Evolutionary conservation across 208 protist species (phyloP), one percentile per base, ranked within the genome.

Genomic region (Trypanosoma grayi): DNA sequence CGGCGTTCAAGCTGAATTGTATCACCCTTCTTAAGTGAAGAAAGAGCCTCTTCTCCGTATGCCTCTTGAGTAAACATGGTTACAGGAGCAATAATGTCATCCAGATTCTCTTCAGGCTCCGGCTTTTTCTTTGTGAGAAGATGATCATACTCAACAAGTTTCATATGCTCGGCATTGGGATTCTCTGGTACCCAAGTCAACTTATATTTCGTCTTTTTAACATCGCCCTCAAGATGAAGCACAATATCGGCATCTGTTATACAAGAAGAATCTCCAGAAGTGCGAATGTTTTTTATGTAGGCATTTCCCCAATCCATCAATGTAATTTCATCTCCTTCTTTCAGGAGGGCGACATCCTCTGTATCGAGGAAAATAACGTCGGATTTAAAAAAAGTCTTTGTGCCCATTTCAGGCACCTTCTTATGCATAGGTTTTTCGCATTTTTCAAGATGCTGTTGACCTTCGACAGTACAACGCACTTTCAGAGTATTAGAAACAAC

Each of bases 301-400:
- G 87, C 87, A 78, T 99, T 99, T 66, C 98, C 97, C 98, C 97
- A 99, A 71, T 97, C 83, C 97, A 99, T 99, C 28, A 99, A 82
- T 5, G 98, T 99, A 47, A 99, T 84, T 72, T 99, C 96, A 24
- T 98, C 98, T 48, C 89, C 91, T 0, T 94, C 91, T 44, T 93
- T 85, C 43, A 98, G 37, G 44, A 87, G 67, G 4, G 66, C 77
- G 13, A 97, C 95, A 71, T 99, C 98, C 53, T 96, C 87, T 13
- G 70, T 66, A 70, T 99, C 96, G 4, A 99, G 58, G 47, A 95
- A 85, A 37, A 99, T 83, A 10, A 85, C 77, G 63, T 86, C 73
- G 11, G 81, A 88, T 68, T 92, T 93, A 75, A 77, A 92, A 60
- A 82, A 92, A 11, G 59, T 85, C 79, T 99, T 99, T 39, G 73